These are phyloP conservation scores for Saksenaea vasiformis DNA, from an alignment of 371 early-diverging fungal genomes.

Conservation along the genomic window DNA sequence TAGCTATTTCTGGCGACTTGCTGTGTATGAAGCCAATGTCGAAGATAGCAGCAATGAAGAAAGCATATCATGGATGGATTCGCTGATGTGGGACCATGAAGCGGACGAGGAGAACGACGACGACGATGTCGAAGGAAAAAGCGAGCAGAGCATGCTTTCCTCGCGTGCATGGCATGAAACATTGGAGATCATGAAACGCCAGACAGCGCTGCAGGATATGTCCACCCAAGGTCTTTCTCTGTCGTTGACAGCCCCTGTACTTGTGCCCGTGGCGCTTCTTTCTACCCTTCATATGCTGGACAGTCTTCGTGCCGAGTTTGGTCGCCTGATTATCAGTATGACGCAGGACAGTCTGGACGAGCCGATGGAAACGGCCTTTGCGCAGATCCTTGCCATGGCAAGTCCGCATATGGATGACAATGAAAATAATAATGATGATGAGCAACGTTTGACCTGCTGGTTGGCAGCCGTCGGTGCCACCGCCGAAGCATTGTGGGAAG, in stretches of 20 bases:
- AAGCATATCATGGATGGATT: conserved; percentile 24
- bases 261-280: conserved; percentile 30
- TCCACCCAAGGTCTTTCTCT: conserved; percentile 11
- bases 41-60: conserved; percentile 20
- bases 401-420: conserved; percentile 14
- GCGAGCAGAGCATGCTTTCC: conserved; percentile 34
- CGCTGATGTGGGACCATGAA: conserved; percentile 34
- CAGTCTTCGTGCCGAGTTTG: conserved; percentile 40
- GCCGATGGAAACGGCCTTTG: conserved; percentile 28
- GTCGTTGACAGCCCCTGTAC: conserved; percentile 30
- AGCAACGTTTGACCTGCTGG: conserved; percentile 36
- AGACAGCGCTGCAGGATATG: conserved; percentile 5
- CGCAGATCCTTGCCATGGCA: conserved; percentile 29
- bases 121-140: no score
- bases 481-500: conserved; percentile 40
- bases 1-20: conserved; percentile 35
- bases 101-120: conserved; percentile 36
- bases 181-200: conserved; percentile 24
- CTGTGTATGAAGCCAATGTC: conserved; percentile 40
- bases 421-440: conserved; percentile 13
- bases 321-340: conserved; percentile 35
- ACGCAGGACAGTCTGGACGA: conserved; percentile 9
- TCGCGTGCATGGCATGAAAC: conserved; percentile 43
- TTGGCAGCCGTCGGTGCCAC: conserved; percentile 38
- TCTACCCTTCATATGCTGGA: conserved; percentile 37